Evolutionary conservation across 2,329 filamentous ascomycete species (phyloP), one percentile per base, ranked within the genome.

Genomic region (Alternaria triticina): DNA sequence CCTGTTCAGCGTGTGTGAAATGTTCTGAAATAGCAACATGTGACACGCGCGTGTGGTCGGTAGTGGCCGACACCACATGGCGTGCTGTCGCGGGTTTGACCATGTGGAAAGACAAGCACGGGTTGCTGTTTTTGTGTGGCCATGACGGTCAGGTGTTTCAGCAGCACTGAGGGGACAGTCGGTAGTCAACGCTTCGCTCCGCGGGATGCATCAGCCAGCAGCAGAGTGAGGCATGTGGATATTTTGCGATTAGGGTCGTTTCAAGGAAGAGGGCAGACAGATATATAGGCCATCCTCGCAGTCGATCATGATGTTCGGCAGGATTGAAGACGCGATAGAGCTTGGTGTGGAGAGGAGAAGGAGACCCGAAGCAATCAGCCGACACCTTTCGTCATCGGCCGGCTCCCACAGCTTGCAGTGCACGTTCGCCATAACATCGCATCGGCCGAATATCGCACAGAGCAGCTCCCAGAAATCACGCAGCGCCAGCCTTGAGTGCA

Each of bases 311-410:
- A 52, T 43, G 44, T n/a, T 51, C 23, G 40, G 23, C n/a, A 54
- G 25, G 25, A 57, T 45, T 57, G 46, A 25, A 25, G 15, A 10
- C 57, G 49, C 40, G 43, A 40, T 27, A 49, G 36, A 40, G 36
- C 36, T n/a, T 46, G 44, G 27, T 52, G 40, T 57, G 28, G 54
- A 43, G 57, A 49, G 27, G 49, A 61, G 47, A 58, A 56, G 67
- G 65, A 67, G 67, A 71, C 61, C 70, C 72, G 70, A 71, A 64
- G 56, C 46, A 54, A 50, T 57, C 65, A 61, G 47, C 64, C 62
- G 59, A 54, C 33, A 33, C 20, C 47, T 68, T 61, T 63, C 69
- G 66, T 70, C 65, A 72, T 68, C 43, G 62, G 57, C 56, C 62
- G 51, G 51, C 46, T 60, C 50, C 52, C 47, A 54, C 43, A 47